Evolutionary conservation across 352 stramenopile genomes (phyloP), one percentile per base, ranked within the genome.

Genomic region (Phytophthora foliorum): DNA sequence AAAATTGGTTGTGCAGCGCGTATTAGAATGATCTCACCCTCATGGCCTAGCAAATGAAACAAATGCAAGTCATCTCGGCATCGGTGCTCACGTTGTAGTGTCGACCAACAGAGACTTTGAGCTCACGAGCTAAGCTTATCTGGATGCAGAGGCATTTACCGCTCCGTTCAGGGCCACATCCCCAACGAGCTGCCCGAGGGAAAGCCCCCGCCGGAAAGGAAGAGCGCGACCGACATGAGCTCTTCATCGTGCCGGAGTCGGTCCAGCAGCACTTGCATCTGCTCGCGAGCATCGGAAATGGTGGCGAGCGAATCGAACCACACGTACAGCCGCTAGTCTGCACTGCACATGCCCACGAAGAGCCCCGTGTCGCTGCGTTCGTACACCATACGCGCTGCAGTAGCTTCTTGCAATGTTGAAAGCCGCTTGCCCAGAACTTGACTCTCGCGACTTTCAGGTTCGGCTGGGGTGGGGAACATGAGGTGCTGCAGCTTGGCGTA

Each of bases 401-500:
- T 77, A 1, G 38, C 49, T 52, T 75, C 69, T 41, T 81, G 69
- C 24, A 88, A 46, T 10, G 55, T 61, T 7, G 68, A 50, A 25
- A 80, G 48, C 6, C 80, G 69, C 44, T 86, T 87, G 36, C 84
- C 84, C n/a, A 92, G 56, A 16, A 78, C 68, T 73, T 92, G 84
- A 42, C 75, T 80, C 48, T 67, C 63, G 6, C 27, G 60, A n/a
- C 29, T 49, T 61, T 54, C 31, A 57, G 42, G 19, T n/a, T 72
- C 58, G 6, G 29, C 19, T n/a, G 46, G 27, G 54, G 54, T 52
- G 22, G 49, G 60, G 53, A 82, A 82, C 81, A 90, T 85, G 31
- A 81, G 63, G 29, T 84, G 70, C 38, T 90, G 78, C 8, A 92
- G 45, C 49, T 80, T 81, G 17, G 80, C 80, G 64, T 89, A 92